Conservation (phyloP, 805 yeast species). For the Saccharomycopsis sp. region DNA sequence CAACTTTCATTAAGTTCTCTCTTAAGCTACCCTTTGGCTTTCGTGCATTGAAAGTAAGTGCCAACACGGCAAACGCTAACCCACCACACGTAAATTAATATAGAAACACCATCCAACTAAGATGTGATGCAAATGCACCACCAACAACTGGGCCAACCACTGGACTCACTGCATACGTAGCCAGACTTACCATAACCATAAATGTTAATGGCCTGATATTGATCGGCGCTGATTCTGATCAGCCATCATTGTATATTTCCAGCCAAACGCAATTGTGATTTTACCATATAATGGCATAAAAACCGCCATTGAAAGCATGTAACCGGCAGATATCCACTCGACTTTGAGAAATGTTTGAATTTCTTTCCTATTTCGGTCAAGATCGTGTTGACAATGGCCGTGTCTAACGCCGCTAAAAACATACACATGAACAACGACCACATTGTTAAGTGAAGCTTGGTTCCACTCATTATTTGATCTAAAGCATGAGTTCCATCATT, state of each 20-base stretch:
- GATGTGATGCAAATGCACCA: constrained; percentile 53
- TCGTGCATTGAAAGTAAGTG: not conserved
- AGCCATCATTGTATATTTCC: constrained; percentile 41
- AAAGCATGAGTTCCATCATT: not conserved
- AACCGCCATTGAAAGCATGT: constrained; percentile 45
- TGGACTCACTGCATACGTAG: constrained; percentile 31
- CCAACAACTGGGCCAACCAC: constrained; percentile 61
- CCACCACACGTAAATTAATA: constrained; percentile 62
- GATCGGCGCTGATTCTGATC: constrained; percentile 38
- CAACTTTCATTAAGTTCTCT: not conserved
- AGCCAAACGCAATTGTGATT: constrained; percentile 48
- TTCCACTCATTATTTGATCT: not conserved
- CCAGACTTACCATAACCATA: no score
- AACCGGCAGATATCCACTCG: constrained; percentile 56
- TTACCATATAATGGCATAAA: constrained; percentile 56
- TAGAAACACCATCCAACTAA: constrained; percentile 75
- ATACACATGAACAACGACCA: constrained; percentile 7
- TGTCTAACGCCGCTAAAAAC: constrained; percentile 44
- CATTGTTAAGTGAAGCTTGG: not conserved
- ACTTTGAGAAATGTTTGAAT: constrained; percentile 43
- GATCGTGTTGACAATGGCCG: constrained; percentile 49
- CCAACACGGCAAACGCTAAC: constrained; percentile 16
- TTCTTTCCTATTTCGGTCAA: constrained; percentile 42
- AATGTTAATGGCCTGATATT: not conserved
- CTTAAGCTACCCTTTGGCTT: not conserved